These are phyloP conservation scores for Tagetes patula DNA, from an alignment of 129 eudicot genomes.

Conservation along the genomic window DNA sequence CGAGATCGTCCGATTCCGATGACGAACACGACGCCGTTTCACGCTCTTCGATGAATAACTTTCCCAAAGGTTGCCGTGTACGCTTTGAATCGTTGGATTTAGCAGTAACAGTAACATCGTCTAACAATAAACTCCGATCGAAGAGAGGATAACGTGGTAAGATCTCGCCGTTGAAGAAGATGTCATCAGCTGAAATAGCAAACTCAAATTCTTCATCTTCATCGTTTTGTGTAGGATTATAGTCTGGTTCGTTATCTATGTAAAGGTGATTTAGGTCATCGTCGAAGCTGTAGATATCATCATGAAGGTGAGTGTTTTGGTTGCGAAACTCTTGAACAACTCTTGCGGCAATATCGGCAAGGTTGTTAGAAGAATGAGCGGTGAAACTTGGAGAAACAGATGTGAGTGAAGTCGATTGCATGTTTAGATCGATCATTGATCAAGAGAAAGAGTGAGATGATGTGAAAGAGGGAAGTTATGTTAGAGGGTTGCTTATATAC, in stretches of 20 bases:
- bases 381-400: slow-evolving; percentile 63
- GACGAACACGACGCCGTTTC: slow-evolving; percentile 59
- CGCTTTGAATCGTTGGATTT: slow-evolving; percentile 14
- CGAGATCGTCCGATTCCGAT: slow-evolving; percentile 63
- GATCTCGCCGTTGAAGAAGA: slow-evolving; percentile 68
- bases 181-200: slow-evolving; percentile 55
- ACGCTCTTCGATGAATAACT: slow-evolving; percentile 55
- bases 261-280: slow-evolving; percentile 1
- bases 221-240: background rate
- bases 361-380: slow-evolving; percentile 43
- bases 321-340: slow-evolving; percentile 50
- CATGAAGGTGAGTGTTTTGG: slow-evolving; percentile 17
- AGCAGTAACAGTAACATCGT: background rate
- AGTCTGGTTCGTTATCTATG: too few species aligned
- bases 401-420: slow-evolving; percentile 39
- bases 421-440: background rate
- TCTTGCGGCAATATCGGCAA: slow-evolving; percentile 61
- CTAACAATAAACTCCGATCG: slow-evolving; percentile 43
- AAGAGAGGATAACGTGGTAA: slow-evolving; percentile 62
- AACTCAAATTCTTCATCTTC: slow-evolving; percentile 71
- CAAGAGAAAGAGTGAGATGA: too few species aligned
- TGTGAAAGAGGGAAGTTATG: background rate
- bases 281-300: background rate
- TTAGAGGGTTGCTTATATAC: background rate
- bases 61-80: slow-evolving; percentile 45